These are phyloP conservation scores for Teunomyces tritomae DNA, from an alignment of 805 yeast species.

Conservation along the genomic window DNA sequence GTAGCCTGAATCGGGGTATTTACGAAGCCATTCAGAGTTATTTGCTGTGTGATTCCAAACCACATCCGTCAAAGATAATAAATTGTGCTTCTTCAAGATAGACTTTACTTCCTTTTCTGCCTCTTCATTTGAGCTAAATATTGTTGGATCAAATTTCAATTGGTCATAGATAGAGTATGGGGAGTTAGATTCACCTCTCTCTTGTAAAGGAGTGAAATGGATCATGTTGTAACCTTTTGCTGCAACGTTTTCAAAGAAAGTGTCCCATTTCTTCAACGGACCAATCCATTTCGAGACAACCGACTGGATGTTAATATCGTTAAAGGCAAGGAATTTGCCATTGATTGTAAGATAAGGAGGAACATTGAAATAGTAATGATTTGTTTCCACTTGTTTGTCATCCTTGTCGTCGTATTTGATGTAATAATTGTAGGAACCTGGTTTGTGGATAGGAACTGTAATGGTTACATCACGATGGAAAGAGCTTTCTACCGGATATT, in stretches of 20 bases:
- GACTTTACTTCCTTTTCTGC: conserved; percentile 49
- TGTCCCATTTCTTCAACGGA: conserved; percentile 60
- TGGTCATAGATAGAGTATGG: conserved; percentile 94
- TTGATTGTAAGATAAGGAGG: conserved; percentile 69
- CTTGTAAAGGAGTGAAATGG: conserved; percentile 92
- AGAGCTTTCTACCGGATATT: conserved; percentile 49
- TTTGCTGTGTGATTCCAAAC: conserved; percentile 95
- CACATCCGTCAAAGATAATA: conserved; percentile 83
- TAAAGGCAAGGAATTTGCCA: conserved; percentile 60
- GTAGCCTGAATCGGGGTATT: conserved; percentile 90
- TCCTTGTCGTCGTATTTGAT: conserved; percentile 49
- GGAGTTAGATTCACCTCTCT: conserved; percentile 85
- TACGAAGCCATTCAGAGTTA: conserved; percentile 80
- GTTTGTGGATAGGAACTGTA: conserved; percentile 57
- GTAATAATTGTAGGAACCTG: conserved; percentile 82
- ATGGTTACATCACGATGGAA: conserved; percentile 64
- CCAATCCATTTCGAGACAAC: conserved; percentile 94
- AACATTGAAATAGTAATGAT: conserved; percentile 69
- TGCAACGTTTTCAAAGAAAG: conserved; percentile 57
- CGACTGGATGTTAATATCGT: conserved; percentile 78
- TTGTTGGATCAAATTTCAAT: conserved; percentile 63
- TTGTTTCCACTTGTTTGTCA: conserved; percentile 40
- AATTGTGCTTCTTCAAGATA: conserved; percentile 53
- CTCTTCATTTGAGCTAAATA: conserved; percentile 55
- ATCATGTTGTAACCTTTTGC: conserved; percentile 90